Evolutionary conservation across 1,284 basidiomycete species (phyloP).

Genomic region (Peniophora sp.): DNA sequence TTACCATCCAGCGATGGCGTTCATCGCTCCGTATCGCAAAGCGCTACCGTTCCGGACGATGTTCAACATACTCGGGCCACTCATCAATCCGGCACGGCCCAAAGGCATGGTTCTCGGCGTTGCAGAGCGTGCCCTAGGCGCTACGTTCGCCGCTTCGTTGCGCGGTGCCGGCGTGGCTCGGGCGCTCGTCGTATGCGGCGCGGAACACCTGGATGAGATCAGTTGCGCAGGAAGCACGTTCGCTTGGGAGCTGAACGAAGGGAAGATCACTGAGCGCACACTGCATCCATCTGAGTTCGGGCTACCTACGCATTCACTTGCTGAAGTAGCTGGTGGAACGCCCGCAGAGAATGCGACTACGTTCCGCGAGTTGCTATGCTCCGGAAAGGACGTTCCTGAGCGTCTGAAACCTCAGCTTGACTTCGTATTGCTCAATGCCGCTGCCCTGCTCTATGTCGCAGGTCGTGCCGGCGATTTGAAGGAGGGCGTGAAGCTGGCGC

Average conservation of each 20-base stretch:
- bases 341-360: slow-evolving; percentile 71
- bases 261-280: slow-evolving; percentile 40
- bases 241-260: slow-evolving; percentile 58
- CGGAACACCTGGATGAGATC: slow-evolving; percentile 91
- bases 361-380: slow-evolving; percentile 52
- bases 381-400: slow-evolving; percentile 41
- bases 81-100: slow-evolving; percentile 89
- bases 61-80: slow-evolving; percentile 93
- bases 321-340: slow-evolving; percentile 62
- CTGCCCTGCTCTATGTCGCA: slow-evolving; percentile 76
- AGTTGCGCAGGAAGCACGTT: slow-evolving; percentile 87
- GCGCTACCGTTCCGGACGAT: slow-evolving; percentile 92
- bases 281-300: slow-evolving; percentile 67
- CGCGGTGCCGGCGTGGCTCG: slow-evolving; percentile 63
- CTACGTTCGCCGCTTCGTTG: slow-evolving; percentile 77
- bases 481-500: slow-evolving; percentile 70
- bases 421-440: slow-evolving; percentile 83
- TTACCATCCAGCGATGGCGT: slow-evolving; percentile 85
- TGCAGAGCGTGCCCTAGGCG: slow-evolving; percentile 78
- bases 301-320: slow-evolving; percentile 59
- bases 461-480: slow-evolving; percentile 64
- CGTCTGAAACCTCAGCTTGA: slow-evolving; percentile 57
- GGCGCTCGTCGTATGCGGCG: slow-evolving; percentile 91
- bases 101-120: slow-evolving; percentile 88
- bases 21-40: slow-evolving; percentile 81